Conservation (phyloP, 2,329 filamentous ascomycete species). For the Sporothrix curviconia region DNA sequence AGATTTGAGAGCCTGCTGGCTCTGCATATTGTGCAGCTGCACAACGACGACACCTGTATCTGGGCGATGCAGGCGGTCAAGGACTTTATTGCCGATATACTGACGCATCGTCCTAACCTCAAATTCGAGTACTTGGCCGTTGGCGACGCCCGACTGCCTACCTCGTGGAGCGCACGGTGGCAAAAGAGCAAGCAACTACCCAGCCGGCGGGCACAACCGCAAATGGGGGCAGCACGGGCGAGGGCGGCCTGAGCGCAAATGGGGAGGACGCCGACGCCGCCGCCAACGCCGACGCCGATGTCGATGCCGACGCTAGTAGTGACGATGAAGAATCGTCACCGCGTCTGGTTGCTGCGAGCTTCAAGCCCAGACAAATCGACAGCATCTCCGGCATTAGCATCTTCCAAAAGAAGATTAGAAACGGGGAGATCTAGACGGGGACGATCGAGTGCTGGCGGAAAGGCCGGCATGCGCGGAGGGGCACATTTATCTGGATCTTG, state of each 20-base stretch:
- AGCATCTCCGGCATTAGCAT: conserved; percentile 46
- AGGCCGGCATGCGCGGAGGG: background rate
- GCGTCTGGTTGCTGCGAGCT: conserved; percentile 23
- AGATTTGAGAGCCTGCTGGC: conserved; percentile 49
- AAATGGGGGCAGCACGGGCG: too few species aligned
- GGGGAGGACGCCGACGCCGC: too few species aligned
- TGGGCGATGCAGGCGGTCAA: conserved; percentile 52
- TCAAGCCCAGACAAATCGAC: conserved; percentile 37
- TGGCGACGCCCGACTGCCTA: conserved; percentile 42
- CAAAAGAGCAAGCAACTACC: conserved; percentile 18
- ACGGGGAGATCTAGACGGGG: conserved; percentile 31
- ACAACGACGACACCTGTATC: conserved; percentile 49
- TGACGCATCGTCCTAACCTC: conserved; percentile 48
- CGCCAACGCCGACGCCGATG: too few species aligned
- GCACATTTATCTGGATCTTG: background rate
- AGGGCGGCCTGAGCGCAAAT: too few species aligned
- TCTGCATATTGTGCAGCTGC: conserved; percentile 48
- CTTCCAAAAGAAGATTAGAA: conserved; percentile 51
- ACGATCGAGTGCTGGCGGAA: too few species aligned
- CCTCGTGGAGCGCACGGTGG: conserved; percentile 36
- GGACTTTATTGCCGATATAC: conserved; percentile 52
- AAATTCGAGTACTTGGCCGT: conserved; percentile 55
- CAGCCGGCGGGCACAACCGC: too few species aligned
- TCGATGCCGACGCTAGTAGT: too few species aligned
- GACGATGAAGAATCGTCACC: conserved; percentile 19